Percentiles rank a stretch among this genome's conserved stretches.
These are phyloP conservation scores for Musa itinerans DNA, from an alignment of 176 grass and related monocot genomes.

Conservation along the genomic window DNA sequence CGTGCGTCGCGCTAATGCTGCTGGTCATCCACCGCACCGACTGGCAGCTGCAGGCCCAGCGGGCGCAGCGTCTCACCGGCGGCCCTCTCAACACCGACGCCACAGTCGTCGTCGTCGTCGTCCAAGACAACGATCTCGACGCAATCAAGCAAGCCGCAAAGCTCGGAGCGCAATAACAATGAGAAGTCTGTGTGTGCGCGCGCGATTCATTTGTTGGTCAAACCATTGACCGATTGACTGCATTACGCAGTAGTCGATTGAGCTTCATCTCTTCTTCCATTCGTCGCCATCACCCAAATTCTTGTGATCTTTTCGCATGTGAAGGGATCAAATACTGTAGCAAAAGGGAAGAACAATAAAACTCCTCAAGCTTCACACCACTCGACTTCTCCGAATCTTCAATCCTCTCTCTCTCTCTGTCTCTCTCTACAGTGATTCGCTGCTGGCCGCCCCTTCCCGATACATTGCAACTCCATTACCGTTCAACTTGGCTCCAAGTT, in stretches of 20 bases:
- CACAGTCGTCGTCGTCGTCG: background rate
- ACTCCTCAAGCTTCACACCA: too few species aligned
- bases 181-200: background rate
- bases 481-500: too few species aligned
- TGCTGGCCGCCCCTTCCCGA: too few species aligned
- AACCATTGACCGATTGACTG: background rate
- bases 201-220: background rate
- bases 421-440: too few species aligned
- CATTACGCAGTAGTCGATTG: background rate
- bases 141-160: slow-evolving; percentile 7
- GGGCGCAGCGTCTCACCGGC: slow-evolving; percentile 36
- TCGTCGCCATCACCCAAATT: background rate
- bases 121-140: slow-evolving; percentile 8
- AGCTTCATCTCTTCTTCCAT: too few species aligned
- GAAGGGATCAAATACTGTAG: background rate
- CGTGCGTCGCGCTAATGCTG: slow-evolving; percentile 66
- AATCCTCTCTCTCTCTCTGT: too few species aligned
- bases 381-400: too few species aligned
- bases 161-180: background rate
- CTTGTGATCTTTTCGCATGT: background rate
- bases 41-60: slow-evolving; percentile 45
- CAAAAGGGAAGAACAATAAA: background rate
- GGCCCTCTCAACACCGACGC: background rate
- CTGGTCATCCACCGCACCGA: slow-evolving; percentile 36
- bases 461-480: too few species aligned